These are phyloP conservation scores for Citrus mangshanensis DNA, from an alignment of 345 rosid genomes.

Conservation along the genomic window DNA sequence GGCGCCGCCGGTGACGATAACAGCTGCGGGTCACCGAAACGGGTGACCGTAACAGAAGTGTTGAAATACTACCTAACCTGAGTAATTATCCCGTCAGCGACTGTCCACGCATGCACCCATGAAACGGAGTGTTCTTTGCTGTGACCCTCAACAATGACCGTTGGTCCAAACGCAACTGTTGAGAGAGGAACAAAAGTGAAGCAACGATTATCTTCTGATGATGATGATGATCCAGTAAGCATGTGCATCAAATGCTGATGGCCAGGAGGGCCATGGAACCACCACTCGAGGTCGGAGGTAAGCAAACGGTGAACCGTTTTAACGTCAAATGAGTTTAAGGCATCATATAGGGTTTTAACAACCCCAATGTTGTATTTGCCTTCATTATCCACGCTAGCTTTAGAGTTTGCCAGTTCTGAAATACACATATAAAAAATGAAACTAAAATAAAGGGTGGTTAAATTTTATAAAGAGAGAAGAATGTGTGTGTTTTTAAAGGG, in stretches of 20 bases:
- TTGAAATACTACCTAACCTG: slow-evolving; percentile 27
- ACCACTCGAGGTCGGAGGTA: slow-evolving; percentile 33
- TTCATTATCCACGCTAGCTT: background rate
- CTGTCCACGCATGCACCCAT: slow-evolving; percentile 37
- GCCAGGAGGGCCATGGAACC: slow-evolving; percentile 37
- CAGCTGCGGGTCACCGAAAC: slow-evolving; percentile 7
- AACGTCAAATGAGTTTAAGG: slow-evolving; percentile 18
- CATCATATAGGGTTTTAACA: slow-evolving; percentile 25
- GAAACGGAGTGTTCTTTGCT: slow-evolving; percentile 6
- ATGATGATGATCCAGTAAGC: slow-evolving; percentile 19
- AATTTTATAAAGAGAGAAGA: background rate
- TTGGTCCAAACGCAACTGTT: slow-evolving; percentile 15
- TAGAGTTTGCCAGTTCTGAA: slow-evolving; percentile 9
- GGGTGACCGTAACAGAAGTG: slow-evolving; percentile 24
- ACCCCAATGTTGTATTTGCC: slow-evolving; percentile 12
- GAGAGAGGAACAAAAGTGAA: slow-evolving; percentile 25
- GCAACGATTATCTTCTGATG: background rate
- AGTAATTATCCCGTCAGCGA: slow-evolving; percentile 29
- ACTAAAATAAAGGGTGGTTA: too few relatives aligned
- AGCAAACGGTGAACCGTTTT: slow-evolving; percentile 21
- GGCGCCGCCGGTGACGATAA: background rate
- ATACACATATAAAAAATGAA: background rate
- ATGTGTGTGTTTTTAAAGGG: background rate
- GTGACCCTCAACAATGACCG: slow-evolving; percentile 29
- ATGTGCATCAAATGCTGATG: slow-evolving; percentile 29